Conservation (phyloP, 768 basidiomycete genomes). For the Podaxis sp. region DNA sequence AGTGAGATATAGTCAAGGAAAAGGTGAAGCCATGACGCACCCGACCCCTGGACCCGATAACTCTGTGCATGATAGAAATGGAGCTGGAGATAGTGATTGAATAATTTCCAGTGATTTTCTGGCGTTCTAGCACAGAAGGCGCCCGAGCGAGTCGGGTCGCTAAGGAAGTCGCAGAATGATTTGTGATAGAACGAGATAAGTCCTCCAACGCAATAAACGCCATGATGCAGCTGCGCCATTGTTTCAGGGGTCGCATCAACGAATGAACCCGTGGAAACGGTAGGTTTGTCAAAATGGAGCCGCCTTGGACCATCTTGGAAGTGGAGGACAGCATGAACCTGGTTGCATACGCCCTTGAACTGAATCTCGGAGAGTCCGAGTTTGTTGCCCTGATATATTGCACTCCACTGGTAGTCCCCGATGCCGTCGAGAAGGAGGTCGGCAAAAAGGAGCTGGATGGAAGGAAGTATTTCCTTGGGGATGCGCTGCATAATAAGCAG, state of each 20-base stretch:
- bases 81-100: neutral
- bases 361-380: neutral
- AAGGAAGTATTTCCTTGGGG: neutral
- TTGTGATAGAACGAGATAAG: neutral
- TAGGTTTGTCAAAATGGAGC: too few species aligned
- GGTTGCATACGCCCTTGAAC: neutral
- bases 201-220: too few species aligned
- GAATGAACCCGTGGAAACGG: neutral
- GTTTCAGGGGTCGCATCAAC: neutral
- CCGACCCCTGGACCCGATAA: neutral
- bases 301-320: too few species aligned
- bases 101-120: neutral
- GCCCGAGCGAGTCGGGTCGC: neutral
- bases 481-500: conserved; percentile 11
- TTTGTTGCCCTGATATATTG: neutral
- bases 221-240: too few species aligned
- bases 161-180: neutral
- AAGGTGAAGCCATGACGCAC: neutral
- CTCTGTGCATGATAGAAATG: neutral
- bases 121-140: neutral
- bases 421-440: neutral
- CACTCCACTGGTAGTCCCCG: neutral
- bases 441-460: neutral
- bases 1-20: too few species aligned
- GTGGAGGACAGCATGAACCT: neutral